phyloP scores from a whole-genome alignment of 2,329 filamentous ascomycete species.

The Seiridium unicorne region DNA sequence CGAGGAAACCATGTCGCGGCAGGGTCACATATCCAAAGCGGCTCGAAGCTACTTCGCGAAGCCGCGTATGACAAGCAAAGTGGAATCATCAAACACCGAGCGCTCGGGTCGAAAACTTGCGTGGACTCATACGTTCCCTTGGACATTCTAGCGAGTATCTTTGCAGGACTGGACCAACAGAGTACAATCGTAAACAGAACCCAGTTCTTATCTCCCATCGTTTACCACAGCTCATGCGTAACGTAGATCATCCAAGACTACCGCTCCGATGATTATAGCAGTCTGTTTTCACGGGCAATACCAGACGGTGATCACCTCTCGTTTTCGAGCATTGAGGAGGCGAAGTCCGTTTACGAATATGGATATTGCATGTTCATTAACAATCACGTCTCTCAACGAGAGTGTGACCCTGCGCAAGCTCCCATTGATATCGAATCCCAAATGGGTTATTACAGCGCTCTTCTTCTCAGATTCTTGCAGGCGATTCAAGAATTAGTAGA shows the following conservation, averaged over 20 bases:
- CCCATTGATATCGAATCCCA: background rate
- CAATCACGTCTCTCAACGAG: background rate
- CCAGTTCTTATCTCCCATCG: too few relatives aligned
- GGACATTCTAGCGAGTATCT: constrained; percentile 5
- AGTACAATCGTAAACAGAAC: background rate
- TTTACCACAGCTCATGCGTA: background rate
- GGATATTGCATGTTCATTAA: background rate
- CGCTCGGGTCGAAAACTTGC: background rate
- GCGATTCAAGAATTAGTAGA: background rate
- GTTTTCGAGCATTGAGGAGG: constrained; percentile 4
- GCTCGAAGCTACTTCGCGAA: constrained; percentile 7
- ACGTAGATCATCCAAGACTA: background rate
- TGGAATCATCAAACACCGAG: background rate
- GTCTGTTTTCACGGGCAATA: background rate
- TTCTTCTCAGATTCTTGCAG: background rate
- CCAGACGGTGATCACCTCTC: background rate
- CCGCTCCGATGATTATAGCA: background rate
- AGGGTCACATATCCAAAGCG: constrained; percentile 4
- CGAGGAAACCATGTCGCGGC: constrained; percentile 4
- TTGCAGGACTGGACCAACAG: constrained; percentile 2
- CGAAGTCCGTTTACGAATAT: constrained; percentile 4
- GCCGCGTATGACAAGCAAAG: constrained; percentile 2
- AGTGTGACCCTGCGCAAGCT: background rate
- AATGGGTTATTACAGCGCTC: background rate
- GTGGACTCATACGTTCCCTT: constrained; percentile 1